phyloP scores from a whole-genome alignment of 179 eudicot species.

The Beta corolliflora region DNA sequence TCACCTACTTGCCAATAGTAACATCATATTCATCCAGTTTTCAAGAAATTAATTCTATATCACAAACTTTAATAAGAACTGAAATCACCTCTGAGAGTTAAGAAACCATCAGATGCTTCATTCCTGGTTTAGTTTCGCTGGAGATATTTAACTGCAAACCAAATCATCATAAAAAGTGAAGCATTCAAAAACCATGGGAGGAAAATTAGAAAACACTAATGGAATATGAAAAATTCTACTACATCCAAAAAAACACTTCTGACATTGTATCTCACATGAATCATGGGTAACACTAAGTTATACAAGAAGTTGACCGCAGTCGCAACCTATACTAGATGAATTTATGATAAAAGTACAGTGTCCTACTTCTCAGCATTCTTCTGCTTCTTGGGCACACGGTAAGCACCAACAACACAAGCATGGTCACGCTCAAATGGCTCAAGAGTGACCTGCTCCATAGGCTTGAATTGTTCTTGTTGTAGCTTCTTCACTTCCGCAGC shows the following conservation, averaged over 20 bases:
- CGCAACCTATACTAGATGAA: slow-evolving; percentile 10
- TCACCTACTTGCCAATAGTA: too few relatives aligned
- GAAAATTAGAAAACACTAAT: neutral
- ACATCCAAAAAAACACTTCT: neutral
- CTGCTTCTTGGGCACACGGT: slow-evolving; percentile 63
- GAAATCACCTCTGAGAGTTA: too few relatives aligned
- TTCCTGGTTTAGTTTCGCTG: neutral
- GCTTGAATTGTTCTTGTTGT: slow-evolving; percentile 78
- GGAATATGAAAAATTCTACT: neutral
- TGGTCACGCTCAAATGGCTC: slow-evolving; percentile 87
- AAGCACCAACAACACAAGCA: slow-evolving; percentile 79
- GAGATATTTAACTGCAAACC: too few relatives aligned
- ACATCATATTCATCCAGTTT: too few relatives aligned
- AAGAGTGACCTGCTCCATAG: slow-evolving; percentile 75
- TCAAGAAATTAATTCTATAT: too few relatives aligned
- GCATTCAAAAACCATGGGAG: neutral
- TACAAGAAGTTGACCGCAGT: neutral
- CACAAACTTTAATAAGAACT: too few relatives aligned
- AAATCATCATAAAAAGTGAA: neutral
- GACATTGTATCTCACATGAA: neutral
- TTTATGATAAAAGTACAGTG: neutral
- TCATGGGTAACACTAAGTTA: neutral
- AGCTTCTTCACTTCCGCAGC: slow-evolving; percentile 82
- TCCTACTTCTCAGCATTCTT: slow-evolving; percentile 37
- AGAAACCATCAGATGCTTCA: neutral